A percentile compares a stretch with the other conserved stretches of the same genome.
Evolutionary conservation across 192 early-diverging fungal species (phyloP).

Genomic region (Coemansia sp.): DNA sequence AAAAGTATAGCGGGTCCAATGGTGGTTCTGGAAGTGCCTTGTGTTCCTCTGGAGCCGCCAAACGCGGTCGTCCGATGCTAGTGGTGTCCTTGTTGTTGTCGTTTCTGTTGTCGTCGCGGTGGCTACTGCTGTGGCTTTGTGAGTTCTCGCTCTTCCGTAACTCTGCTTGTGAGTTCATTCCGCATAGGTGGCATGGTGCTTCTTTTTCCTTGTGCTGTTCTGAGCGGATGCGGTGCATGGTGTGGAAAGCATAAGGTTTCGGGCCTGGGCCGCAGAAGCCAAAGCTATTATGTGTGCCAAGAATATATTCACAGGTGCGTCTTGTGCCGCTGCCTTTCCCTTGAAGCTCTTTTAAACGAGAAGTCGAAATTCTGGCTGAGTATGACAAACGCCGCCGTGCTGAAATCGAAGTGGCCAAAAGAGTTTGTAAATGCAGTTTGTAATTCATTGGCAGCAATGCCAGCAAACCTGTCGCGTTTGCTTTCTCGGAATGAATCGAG

Average conservation of each 20-base stretch:
- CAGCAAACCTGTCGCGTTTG: neutral
- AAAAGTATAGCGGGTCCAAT: slow-evolving; percentile 41
- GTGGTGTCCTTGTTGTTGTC: neutral
- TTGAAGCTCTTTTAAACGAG: neutral
- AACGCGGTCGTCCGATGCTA: neutral
- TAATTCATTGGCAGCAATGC: neutral
- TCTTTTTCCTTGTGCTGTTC: neutral
- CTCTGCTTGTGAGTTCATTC: neutral
- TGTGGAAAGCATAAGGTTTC: neutral
- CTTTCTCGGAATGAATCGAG: neutral
- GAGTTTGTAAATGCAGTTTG: neutral
- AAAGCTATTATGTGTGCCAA: neutral
- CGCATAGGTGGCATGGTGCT: neutral
- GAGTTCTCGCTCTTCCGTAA: neutral
- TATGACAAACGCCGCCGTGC: neutral
- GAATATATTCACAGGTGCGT: neutral
- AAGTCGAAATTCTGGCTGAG: neutral
- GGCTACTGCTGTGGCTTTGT: neutral
- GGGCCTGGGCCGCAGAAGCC: neutral
- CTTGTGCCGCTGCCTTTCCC: neutral
- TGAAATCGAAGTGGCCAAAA: neutral
- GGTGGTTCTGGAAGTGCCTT: slow-evolving; percentile 36
- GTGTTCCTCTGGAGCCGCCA: slow-evolving; percentile 23
- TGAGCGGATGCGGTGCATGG: neutral
- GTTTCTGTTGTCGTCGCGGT: neutral